Percentiles rank a stretch among this genome's conserved stretches.
These are phyloP conservation scores for Lasiodiplodia hormozganensis DNA, from an alignment of 2,329 filamentous ascomycete species.

Conservation along the genomic window DNA sequence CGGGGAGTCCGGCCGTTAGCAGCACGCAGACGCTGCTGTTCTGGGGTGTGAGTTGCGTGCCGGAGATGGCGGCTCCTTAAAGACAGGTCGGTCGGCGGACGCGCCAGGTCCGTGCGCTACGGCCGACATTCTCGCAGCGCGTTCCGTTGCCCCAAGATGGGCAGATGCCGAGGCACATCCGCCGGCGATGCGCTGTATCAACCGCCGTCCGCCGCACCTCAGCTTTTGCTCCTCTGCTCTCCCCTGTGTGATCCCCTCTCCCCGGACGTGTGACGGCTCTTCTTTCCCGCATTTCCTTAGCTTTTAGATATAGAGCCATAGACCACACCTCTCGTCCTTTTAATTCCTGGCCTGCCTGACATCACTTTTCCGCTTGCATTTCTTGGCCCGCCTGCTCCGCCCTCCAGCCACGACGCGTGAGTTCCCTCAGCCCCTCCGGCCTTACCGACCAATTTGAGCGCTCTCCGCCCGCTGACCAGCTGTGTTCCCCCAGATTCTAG, in stretches of 20 bases:
- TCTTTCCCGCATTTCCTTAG: conserved; percentile 3
- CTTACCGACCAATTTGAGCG: background rate
- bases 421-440: background rate
- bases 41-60: background rate
- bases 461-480: background rate
- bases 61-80: conserved; percentile 23
- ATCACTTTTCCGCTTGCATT: conserved; percentile 24
- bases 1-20: background rate
- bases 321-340: background rate
- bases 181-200: conserved; percentile 2
- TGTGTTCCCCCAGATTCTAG: background rate
- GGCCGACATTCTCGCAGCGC: conserved; percentile 12
- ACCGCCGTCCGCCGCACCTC: background rate
- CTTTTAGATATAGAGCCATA: conserved; percentile 26
- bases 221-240: background rate
- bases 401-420: conserved; percentile 8
- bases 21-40: conserved; percentile 5
- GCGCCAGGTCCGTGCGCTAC: conserved; percentile 12
- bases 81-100: background rate
- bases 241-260: background rate
- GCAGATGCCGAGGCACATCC: conserved; percentile 19
- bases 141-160: background rate
- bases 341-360: conserved; percentile 22
- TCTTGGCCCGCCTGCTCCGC: conserved; percentile 13
- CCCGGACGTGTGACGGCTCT: background rate